phyloP scores from a whole-genome alignment of 805 yeast genomes.

The Metahyphopichia silvanorum region DNA sequence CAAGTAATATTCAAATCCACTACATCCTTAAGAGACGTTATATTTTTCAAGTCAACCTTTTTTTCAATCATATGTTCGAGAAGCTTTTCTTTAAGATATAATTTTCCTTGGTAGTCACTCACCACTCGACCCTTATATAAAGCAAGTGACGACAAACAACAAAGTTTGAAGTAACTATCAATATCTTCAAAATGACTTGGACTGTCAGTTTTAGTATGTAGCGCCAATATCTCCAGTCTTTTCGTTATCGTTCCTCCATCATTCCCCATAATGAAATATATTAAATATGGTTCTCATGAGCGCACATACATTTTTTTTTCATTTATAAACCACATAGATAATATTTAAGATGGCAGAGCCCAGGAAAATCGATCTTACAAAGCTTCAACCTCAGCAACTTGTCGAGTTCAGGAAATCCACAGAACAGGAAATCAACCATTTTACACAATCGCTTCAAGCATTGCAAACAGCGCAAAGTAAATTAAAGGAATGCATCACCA shows the following conservation, averaged over 20 bases:
- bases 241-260: constrained; percentile 76
- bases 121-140: constrained; percentile 51
- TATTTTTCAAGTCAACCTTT: constrained; percentile 17
- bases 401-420: constrained; percentile 78
- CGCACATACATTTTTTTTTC: no score
- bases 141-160: constrained; percentile 43
- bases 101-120: constrained; percentile 63
- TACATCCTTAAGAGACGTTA: constrained; percentile 22
- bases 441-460: constrained; percentile 80
- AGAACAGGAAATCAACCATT: constrained; percentile 82
- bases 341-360: constrained; percentile 5
- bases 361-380: constrained; percentile 54
- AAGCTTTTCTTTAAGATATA: constrained; percentile 63
- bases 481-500: constrained; percentile 74
- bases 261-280: no score
- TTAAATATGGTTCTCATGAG: no score
- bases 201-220: constrained; percentile 16
- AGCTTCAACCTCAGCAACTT: constrained; percentile 80
- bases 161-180: constrained; percentile 40
- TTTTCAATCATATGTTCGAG: constrained; percentile 50
- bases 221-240: constrained; percentile 46
- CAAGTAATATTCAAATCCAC: constrained; percentile 21
- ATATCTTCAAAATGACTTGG: constrained; percentile 15
- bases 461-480: constrained; percentile 77
- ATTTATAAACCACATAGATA: not conserved